A percentile compares a stretch with the other conserved stretches of the same genome.
These are phyloP conservation scores for Alloascoidea africana DNA, from an alignment of 805 yeast genomes.

Conservation along the genomic window DNA sequence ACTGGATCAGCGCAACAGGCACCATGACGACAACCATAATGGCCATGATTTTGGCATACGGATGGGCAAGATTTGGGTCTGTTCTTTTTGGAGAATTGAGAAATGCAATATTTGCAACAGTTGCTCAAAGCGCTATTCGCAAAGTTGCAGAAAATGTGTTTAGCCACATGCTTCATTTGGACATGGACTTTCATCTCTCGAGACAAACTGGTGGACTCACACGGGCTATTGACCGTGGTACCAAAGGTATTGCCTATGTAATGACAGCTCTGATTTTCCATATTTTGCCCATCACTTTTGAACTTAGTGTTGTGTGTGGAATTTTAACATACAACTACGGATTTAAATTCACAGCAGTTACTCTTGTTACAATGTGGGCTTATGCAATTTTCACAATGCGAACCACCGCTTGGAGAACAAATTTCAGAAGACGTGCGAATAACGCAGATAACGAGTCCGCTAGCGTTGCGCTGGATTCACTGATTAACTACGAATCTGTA, in stretches of 20 bases:
- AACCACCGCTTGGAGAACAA: constrained; percentile 95
- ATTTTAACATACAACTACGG: constrained; percentile 91
- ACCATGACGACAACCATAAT: constrained; percentile 46
- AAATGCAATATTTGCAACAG: constrained; percentile 91
- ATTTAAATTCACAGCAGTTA: constrained; percentile 72
- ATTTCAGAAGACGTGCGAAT: constrained; percentile 79
- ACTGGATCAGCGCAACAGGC: constrained; percentile 58
- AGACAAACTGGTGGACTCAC: constrained; percentile 94
- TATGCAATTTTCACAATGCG: constrained; percentile 77
- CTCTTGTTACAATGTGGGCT: constrained; percentile 76
- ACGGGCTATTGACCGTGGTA: constrained; percentile 93
- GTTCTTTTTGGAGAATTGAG: constrained; percentile 88
- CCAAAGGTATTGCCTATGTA: constrained; percentile 91
- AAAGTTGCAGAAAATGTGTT: constrained; percentile 83
- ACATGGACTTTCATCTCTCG: constrained; percentile 76
- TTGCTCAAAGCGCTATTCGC: constrained; percentile 87
- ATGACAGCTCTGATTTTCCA: constrained; percentile 96
- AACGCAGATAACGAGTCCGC: constrained; percentile 94
- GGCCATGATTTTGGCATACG: constrained; percentile 66
- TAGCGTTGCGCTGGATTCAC: constrained; percentile 81
- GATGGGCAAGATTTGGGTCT: constrained; percentile 88
- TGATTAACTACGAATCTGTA: constrained; percentile 89
- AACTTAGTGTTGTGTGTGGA: constrained; percentile 86
- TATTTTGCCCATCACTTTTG: constrained; percentile 83
- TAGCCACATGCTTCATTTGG: constrained; percentile 67